These are phyloP conservation scores for Fusarium sp. DNA, from an alignment of 2,329 filamentous ascomycete genomes.

Conservation along the genomic window DNA sequence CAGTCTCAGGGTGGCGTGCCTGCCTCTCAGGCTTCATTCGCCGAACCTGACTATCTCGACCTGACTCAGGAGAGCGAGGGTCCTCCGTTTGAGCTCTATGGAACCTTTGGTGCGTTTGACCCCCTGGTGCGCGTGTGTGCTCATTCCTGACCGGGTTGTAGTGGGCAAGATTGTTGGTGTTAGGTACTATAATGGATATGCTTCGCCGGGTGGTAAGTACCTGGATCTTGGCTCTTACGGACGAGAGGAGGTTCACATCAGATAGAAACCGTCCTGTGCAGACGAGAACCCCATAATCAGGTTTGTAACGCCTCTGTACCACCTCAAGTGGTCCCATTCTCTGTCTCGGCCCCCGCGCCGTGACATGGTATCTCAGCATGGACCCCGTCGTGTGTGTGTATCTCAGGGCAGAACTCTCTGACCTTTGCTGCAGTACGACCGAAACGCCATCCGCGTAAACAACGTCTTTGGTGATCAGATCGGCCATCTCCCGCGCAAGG, in stretches of 20 bases:
- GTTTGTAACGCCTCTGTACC: slow-evolving; percentile 44
- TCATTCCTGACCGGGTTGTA: slow-evolving; percentile 36
- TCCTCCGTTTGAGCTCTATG: slow-evolving; percentile 59
- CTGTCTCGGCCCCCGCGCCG: background rate
- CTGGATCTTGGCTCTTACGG: background rate
- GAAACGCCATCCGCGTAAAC: slow-evolving; percentile 81
- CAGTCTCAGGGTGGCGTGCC: slow-evolving; percentile 25
- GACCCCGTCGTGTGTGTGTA: background rate
- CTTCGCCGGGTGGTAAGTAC: slow-evolving; percentile 62
- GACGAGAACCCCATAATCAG: slow-evolving; percentile 74
- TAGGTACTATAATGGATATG: slow-evolving; percentile 72
- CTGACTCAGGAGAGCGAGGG: slow-evolving; percentile 58
- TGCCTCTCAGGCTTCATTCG: slow-evolving; percentile 22
- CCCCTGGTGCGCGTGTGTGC: background rate
- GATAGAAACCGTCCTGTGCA: slow-evolving; percentile 68
- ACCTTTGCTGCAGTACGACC: slow-evolving; percentile 64
- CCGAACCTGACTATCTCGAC: slow-evolving; percentile 56
- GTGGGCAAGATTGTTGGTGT: slow-evolving; percentile 64
- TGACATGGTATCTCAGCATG: background rate
- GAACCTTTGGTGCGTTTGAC: slow-evolving; percentile 53
- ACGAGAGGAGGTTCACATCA: slow-evolving; percentile 8
- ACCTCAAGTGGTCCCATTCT: slow-evolving; percentile 26
- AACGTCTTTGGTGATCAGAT: slow-evolving; percentile 83
- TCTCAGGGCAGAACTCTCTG: slow-evolving; percentile 10
- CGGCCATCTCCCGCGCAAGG: slow-evolving; percentile 77